A percentile compares a stretch with the other conserved stretches of the same genome.
phyloP scores from a whole-genome alignment of 2,329 filamentous ascomycete genomes.

The Pseudopithomyces chartarum region DNA sequence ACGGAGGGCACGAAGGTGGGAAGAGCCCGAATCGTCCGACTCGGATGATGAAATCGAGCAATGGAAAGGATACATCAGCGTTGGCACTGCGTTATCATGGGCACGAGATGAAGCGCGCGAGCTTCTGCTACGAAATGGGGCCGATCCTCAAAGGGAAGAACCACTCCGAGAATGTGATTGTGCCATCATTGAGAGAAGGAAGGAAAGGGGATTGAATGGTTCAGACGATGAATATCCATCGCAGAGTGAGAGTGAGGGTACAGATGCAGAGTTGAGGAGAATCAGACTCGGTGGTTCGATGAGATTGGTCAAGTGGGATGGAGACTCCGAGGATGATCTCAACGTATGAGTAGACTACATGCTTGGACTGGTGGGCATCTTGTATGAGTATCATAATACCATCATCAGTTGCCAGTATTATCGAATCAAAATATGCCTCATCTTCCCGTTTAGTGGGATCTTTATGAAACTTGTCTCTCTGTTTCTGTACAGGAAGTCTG shows the following conservation, averaged over 20 bases:
- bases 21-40: not conserved
- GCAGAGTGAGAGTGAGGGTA: not conserved
- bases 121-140: not conserved
- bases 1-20: not conserved
- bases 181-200: not conserved
- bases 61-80: slow-evolving; percentile 5
- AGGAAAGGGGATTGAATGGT: not conserved
- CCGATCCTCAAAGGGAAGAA: slow-evolving; percentile 1
- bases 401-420: too few species aligned
- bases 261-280: not conserved
- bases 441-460: too few species aligned
- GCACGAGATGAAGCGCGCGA: slow-evolving; percentile 1
- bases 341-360: too few species aligned
- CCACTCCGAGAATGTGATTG: slow-evolving; percentile 2
- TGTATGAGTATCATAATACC: too few species aligned
- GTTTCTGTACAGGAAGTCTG: too few species aligned
- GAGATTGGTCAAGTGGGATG: not conserved
- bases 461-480: too few species aligned
- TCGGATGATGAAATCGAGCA: not conserved
- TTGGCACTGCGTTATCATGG: slow-evolving; percentile 1
- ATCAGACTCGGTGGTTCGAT: not conserved
- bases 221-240: not conserved
- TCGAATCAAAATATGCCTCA: too few species aligned
- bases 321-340: not conserved
- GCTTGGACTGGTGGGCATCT: too few species aligned